A percentile compares a stretch with the other conserved stretches of the same genome.
These are phyloP conservation scores for Nitzschia putrida DNA, from an alignment of 108 stramenopile genomes.

Conservation along the genomic window DNA sequence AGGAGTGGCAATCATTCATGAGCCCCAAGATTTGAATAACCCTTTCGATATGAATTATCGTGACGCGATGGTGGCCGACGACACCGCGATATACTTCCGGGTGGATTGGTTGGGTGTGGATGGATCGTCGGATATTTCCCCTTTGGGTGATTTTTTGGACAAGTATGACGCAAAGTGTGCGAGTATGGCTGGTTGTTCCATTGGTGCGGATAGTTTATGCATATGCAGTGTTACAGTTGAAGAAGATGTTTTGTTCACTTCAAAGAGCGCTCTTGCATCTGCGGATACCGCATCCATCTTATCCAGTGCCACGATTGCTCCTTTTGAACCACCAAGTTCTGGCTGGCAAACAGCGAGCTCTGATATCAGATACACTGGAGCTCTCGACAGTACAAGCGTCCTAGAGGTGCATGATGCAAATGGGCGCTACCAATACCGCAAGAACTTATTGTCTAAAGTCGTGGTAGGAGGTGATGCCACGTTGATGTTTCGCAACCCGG, in stretches of 20 bases:
- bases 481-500: neutral
- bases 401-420: neutral
- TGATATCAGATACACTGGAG: neutral
- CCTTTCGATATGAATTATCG: no score
- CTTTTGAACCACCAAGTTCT: neutral
- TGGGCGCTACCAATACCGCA: neutral
- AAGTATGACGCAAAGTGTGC: no score
- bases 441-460: neutral
- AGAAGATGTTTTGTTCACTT: neutral
- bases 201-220: constrained; percentile 19
- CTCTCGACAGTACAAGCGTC: no score
- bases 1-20: constrained; percentile 56
- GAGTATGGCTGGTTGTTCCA: neutral
- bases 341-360: neutral
- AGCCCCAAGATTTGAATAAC: constrained; percentile 15
- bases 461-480: neutral
- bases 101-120: no score
- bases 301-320: neutral
- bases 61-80: no score
- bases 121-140: no score
- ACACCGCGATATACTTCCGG: no score
- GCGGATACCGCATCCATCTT: no score
- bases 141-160: no score
- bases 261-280: no score
- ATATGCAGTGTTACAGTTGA: no score